These are phyloP conservation scores for Pseudogymnoascus destructans DNA, from an alignment of 2,329 filamentous ascomycete species.

Conservation along the genomic window DNA sequence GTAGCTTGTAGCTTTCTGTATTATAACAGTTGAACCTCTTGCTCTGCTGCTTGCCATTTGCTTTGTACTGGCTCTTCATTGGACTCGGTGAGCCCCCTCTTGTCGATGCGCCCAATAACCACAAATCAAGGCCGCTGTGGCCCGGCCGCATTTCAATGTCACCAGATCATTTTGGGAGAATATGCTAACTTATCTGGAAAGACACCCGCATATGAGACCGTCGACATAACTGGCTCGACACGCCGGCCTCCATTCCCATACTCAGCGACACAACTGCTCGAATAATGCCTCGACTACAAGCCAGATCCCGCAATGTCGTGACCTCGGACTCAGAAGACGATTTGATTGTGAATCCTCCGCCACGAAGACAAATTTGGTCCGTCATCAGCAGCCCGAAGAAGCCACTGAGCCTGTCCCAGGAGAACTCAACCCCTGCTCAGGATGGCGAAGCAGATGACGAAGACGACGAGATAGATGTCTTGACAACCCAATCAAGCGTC, in stretches of 20 bases:
- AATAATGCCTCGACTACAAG: background rate
- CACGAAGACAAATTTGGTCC: background rate
- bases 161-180: background rate
- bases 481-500: background rate
- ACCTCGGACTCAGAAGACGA: background rate
- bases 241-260: background rate
- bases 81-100: background rate
- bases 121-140: background rate
- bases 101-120: background rate
- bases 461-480: background rate
- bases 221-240: conserved; percentile 1
- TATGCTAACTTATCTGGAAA: background rate
- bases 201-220: background rate
- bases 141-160: background rate
- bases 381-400: background rate
- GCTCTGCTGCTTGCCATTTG: background rate
- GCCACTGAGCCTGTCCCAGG: background rate
- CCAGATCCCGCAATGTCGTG: background rate
- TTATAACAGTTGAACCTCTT: background rate
- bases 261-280: background rate
- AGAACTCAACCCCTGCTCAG: background rate
- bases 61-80: background rate
- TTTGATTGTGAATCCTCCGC: background rate
- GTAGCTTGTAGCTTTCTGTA: background rate
- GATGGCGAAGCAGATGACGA: background rate